Base-by-base conservation (phyloP, 176 grass and related monocot genomes). In the Bothriochloa decipiens region DNA sequence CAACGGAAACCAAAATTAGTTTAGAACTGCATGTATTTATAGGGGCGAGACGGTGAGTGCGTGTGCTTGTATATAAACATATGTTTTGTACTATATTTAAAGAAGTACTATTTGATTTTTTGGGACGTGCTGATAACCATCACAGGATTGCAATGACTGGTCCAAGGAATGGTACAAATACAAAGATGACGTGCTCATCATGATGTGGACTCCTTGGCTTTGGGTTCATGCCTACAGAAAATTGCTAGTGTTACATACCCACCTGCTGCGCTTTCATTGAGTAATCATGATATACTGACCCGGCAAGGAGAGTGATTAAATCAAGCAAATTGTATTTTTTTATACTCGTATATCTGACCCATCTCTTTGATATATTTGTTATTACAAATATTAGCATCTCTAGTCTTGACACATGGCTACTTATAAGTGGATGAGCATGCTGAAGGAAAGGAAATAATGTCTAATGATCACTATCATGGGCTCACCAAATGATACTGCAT, bases 141-240 rank as follows among this genome's bases (percentile, higher is more conserved):
- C 47, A 33, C 23, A 76, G 15, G 7, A 71, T 36, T 49, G 26
- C 35, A 47, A 90, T 90, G 74, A 86, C 83, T 86, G 73, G 74
- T 68, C 37, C 28, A 58, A 58, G 11, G 45, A 86, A 68, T 60
- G 67, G 58, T 67, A 90, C 45, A 74, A 73, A 82, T 36, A 78
- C 60, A 60, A 62, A 86, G 27, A 86, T 86, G 76, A 81, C 82
- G 73, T 47, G 79, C 9, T 82, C 65, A 76, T 55, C 58, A 57
- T 72, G 72, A 71, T 12, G 72, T 70, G 53, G 72, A 81, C 28
- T 50, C 32, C 3, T 40, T 76, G 69, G 61, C 7, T 69, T 32
- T 35, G 9, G 26, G 18, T 22, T 70, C 47, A 49, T 67, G 11
- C 26, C 63, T 41, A 15, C 5, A 46, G 2, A n/a, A 82, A 70